Evolutionary conservation across 2,329 filamentous ascomycete species (phyloP).

Genomic region (Fusarium compactum): DNA sequence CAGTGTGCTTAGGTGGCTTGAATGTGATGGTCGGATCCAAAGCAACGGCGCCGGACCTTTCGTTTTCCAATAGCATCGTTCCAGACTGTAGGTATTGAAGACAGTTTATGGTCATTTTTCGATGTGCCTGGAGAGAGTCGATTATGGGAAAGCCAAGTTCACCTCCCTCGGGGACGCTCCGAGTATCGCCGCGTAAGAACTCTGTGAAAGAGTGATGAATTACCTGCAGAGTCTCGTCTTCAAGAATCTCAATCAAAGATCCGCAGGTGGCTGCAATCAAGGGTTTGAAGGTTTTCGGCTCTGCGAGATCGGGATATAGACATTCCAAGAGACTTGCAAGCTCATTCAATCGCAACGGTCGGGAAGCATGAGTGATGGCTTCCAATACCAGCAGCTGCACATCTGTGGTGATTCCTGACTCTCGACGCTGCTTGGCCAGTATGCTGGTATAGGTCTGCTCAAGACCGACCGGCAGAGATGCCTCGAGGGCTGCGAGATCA

Average conservation of each 20-base stretch:
- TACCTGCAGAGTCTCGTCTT: constrained; percentile 59
- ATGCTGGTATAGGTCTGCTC: constrained; percentile 51
- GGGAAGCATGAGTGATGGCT: constrained; percentile 55
- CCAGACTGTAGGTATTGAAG: constrained; percentile 37
- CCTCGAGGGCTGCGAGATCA: constrained; percentile 17
- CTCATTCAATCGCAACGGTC: constrained; percentile 56
- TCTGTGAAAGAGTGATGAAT: constrained; percentile 64
- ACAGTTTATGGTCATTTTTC: constrained; percentile 32
- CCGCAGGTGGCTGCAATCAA: constrained; percentile 55
- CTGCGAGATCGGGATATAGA: constrained; percentile 37
- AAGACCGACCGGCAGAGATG: constrained; percentile 36
- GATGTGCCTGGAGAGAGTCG: constrained; percentile 33
- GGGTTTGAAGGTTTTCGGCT: constrained; percentile 47
- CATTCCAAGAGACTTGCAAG: constrained; percentile 45
- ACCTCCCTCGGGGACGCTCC: neutral
- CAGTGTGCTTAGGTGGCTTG: neutral
- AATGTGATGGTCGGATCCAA: constrained; percentile 10
- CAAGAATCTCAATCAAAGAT: constrained; percentile 57
- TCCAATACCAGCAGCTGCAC: constrained; percentile 54
- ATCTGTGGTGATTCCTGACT: constrained; percentile 45
- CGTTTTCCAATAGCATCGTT: constrained; percentile 22
- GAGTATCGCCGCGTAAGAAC: constrained; percentile 52
- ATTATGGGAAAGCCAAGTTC: constrained; percentile 33
- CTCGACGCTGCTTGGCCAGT: constrained; percentile 51
- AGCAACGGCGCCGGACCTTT: neutral